Percentiles rank a stretch among this genome's conserved stretches.
phyloP scores from a whole-genome alignment of 2,329 filamentous ascomycete species.

The Periconia macrospinosa region DNA sequence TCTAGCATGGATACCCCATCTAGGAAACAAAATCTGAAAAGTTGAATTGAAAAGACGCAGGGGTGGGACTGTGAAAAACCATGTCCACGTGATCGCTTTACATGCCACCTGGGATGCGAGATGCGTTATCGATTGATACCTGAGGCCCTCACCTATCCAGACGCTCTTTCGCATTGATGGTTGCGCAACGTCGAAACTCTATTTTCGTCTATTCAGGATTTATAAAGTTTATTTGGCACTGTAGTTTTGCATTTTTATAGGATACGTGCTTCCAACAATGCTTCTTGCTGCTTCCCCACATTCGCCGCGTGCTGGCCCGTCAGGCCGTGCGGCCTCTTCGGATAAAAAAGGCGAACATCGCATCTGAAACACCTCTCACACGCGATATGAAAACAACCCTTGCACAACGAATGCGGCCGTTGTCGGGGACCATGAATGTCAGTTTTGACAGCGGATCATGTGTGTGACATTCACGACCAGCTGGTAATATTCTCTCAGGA shows the following conservation, averaged over 20 bases:
- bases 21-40: no score
- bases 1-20: no score
- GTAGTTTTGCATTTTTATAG: not conserved
- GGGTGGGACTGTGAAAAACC: not conserved
- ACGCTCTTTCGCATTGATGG: not conserved
- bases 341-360: not conserved
- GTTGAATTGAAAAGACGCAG: no score
- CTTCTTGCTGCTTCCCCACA: not conserved
- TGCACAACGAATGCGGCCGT: not conserved
- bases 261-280: not conserved
- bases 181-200: not conserved
- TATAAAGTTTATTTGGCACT: not conserved
- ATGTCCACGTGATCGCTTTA: not conserved
- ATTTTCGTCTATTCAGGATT: not conserved
- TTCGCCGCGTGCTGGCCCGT: not conserved
- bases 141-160: not conserved
- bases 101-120: no score
- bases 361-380: not conserved
- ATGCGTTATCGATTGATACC: not conserved
- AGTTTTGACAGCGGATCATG: not conserved
- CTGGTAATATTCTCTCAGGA: no score
- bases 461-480: no score
- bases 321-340: not conserved
- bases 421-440: not conserved
- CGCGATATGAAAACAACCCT: not conserved